phyloP scores from a whole-genome alignment of 495 filamentous ascomycete genomes.

The Penicillium dipodomyicola region DNA sequence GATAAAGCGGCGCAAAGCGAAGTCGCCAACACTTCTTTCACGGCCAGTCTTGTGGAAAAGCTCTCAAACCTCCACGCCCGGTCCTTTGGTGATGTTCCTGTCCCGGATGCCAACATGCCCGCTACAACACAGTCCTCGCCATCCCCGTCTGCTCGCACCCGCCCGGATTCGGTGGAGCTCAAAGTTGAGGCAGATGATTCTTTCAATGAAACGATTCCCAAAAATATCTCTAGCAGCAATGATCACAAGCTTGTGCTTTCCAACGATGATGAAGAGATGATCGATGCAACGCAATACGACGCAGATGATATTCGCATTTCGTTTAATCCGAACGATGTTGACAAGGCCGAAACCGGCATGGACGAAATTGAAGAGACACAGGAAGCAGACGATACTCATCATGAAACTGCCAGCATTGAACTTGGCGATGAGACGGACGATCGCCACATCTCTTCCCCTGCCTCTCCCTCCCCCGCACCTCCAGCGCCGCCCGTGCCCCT shows the following conservation, averaged over 20 bases:
- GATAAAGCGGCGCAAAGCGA: background rate
- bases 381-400: constrained; percentile 24
- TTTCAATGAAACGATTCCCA: background rate
- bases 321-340: background rate
- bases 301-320: background rate
- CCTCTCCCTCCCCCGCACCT: background rate
- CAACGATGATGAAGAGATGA: background rate
- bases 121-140: constrained; percentile 3
- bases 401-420: constrained; percentile 45
- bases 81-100: constrained; percentile 21
- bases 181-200: background rate
- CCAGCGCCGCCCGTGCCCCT: constrained; percentile 9
- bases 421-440: constrained; percentile 33
- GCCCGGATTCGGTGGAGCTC: background rate
- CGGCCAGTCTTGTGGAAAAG: constrained; percentile 30
- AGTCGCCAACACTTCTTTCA: constrained; percentile 25
- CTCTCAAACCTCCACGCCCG: constrained; percentile 31
- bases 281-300: background rate
- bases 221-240: no score
- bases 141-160: background rate
- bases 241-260: background rate
- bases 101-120: constrained; percentile 9
- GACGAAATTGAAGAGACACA: constrained; percentile 18
- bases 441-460: background rate
- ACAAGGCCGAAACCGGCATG: constrained; percentile 10